Evolutionary conservation across 768 basidiomycete genomes (phyloP).

Genomic region (Serendipita sp.): DNA sequence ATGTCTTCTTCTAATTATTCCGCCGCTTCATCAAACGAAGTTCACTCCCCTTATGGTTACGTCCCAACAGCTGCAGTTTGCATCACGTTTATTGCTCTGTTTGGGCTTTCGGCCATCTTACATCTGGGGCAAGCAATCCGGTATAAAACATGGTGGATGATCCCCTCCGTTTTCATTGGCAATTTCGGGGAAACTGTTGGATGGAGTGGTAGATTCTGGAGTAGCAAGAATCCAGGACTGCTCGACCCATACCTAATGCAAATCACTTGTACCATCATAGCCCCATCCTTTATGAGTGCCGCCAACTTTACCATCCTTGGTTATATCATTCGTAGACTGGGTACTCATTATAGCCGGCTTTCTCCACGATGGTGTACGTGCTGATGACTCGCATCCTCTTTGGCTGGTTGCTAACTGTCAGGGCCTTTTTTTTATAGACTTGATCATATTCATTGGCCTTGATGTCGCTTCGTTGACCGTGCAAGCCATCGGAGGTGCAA

Average conservation of each 20-base stretch:
- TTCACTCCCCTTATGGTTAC: background rate
- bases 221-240: background rate
- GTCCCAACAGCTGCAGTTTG: background rate
- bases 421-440: background rate
- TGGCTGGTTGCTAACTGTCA: background rate
- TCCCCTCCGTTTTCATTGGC: background rate
- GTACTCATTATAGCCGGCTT: constrained; percentile 36
- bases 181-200: background rate
- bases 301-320: constrained; percentile 40
- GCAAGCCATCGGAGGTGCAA: constrained; percentile 25
- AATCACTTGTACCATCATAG: constrained; percentile 22
- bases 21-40: too few species aligned
- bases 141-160: background rate
- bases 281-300: constrained; percentile 41
- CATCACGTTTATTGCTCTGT: background rate
- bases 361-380: constrained; percentile 16
- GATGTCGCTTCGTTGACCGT: constrained; percentile 25
- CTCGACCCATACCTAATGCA: background rate
- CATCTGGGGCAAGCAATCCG: background rate
- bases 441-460: constrained; percentile 10
- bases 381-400: too few species aligned
- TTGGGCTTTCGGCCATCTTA: background rate
- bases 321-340: constrained; percentile 27
- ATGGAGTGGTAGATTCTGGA: background rate
- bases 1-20: too few species aligned